Conservation (phyloP, 169 alveolate species). For the Blepharisma undulans region DNA sequence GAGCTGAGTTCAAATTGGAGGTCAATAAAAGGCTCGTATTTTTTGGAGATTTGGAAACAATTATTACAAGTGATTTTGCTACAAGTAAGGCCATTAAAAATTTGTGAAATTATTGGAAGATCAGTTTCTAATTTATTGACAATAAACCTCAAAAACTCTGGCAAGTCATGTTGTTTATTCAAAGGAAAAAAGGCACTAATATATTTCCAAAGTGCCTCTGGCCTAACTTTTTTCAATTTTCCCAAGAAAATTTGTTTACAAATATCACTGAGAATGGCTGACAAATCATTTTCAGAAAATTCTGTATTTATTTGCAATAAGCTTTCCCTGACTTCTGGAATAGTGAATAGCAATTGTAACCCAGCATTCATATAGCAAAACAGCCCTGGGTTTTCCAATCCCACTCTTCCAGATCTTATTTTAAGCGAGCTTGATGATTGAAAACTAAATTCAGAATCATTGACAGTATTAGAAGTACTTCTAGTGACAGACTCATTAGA, state of each 20-base stretch:
- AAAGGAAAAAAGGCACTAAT: not conserved
- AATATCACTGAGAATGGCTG: not conserved
- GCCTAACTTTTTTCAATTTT: not conserved
- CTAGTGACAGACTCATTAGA: not conserved
- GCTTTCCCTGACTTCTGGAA: not conserved
- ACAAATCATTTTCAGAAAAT: not conserved
- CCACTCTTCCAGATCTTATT: not conserved
- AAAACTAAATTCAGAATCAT: not conserved
- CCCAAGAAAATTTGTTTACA: not conserved
- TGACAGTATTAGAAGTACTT: not conserved
- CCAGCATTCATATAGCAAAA: slow-evolving; percentile 11
- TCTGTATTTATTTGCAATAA: not conserved
- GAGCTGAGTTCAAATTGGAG: slow-evolving; percentile 11
- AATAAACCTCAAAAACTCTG: slow-evolving; percentile 21
- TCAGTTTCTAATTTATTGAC: not conserved
- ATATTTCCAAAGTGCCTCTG: not conserved
- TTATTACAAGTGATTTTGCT: slow-evolving; percentile 9
- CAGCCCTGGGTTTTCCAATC: slow-evolving; percentile 27
- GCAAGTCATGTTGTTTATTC: slow-evolving; percentile 34
- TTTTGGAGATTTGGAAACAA: not conserved
- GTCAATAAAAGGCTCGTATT: slow-evolving; percentile 30
- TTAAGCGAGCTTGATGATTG: not conserved
- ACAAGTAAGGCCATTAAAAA: not conserved
- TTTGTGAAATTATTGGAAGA: not conserved
- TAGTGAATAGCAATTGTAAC: not conserved